These are phyloP conservation scores for Scheffersomyces segobiensis DNA, from an alignment of 1,139 yeast species.

Conservation along the genomic window DNA sequence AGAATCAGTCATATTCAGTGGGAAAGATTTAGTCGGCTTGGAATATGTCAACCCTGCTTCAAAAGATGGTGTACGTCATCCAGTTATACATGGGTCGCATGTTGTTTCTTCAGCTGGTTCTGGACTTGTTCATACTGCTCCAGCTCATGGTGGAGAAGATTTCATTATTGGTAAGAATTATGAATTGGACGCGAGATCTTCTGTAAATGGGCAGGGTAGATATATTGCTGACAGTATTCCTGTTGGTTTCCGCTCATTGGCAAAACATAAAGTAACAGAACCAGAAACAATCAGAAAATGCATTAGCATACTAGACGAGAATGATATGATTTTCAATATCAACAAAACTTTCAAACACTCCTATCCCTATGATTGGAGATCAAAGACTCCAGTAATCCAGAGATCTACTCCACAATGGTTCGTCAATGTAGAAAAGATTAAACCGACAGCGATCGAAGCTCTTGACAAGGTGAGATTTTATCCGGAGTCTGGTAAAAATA, in stretches of 20 bases:
- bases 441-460: slow-evolving; percentile 59
- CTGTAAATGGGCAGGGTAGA: slow-evolving; percentile 75
- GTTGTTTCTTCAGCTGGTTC: slow-evolving; percentile 86
- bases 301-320: slow-evolving; percentile 39
- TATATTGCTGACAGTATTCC: slow-evolving; percentile 51
- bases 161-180: slow-evolving; percentile 66
- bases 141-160: slow-evolving; percentile 97
- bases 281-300: slow-evolving; percentile 51
- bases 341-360: slow-evolving; percentile 67
- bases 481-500: slow-evolving; percentile 70
- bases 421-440: slow-evolving; percentile 78
- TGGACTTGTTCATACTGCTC: slow-evolving; percentile 95
- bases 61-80: slow-evolving; percentile 37
- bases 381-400: slow-evolving; percentile 91
- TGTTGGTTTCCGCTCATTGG: slow-evolving; percentile 39
- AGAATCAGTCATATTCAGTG: slow-evolving; percentile 26
- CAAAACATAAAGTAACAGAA: slow-evolving; percentile 61
- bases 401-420: slow-evolving; percentile 98
- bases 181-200: slow-evolving; percentile 63
- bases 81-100: slow-evolving; percentile 77
- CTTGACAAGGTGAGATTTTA: slow-evolving; percentile 63
- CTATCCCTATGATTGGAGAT: slow-evolving; percentile 97
- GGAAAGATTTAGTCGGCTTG: slow-evolving; percentile 44
- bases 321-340: slow-evolving; percentile 48
- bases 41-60: slow-evolving; percentile 61